These are phyloP conservation scores for Talaromyces sp. DNA, from an alignment of 2,329 filamentous ascomycete genomes.

Conservation along the genomic window DNA sequence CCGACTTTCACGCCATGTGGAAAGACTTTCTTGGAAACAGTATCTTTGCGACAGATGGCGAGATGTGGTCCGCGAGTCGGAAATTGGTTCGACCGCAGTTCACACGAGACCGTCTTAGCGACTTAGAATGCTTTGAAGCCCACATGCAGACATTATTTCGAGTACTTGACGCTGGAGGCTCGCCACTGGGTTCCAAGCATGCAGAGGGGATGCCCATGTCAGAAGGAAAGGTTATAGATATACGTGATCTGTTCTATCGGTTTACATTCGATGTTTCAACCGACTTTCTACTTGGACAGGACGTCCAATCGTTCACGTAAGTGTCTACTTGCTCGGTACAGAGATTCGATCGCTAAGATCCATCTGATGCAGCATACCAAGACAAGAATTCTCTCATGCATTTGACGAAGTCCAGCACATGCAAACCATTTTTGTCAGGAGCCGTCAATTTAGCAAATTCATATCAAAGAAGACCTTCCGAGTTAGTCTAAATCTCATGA, in stretches of 20 bases:
- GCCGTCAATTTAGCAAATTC: no score
- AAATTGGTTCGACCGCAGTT: constrained; percentile 69
- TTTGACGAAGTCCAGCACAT: constrained; percentile 28
- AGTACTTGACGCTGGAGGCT: constrained; percentile 32
- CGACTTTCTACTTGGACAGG: constrained; percentile 61
- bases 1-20: constrained; percentile 63
- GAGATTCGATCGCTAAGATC: no score
- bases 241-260: constrained; percentile 60
- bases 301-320: constrained; percentile 38
- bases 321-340: no score
- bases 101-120: constrained; percentile 59
- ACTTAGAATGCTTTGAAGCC: constrained; percentile 55
- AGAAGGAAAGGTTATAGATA: constrained; percentile 46
- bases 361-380: constrained; percentile 44
- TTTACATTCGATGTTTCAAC: constrained; percentile 66
- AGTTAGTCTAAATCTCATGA: constrained; percentile 36
- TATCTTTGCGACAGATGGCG: constrained; percentile 49
- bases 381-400: constrained; percentile 30
- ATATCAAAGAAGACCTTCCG: no score
- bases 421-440: no score
- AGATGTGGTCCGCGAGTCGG: constrained; percentile 62
- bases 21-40: constrained; percentile 41
- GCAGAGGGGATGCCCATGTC: constrained; percentile 22
- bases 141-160: constrained; percentile 55
- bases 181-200: constrained; percentile 31